Base-by-base conservation (phyloP, 2,329 filamentous ascomycete genomes). In the Salinomyces thailandicus region DNA sequence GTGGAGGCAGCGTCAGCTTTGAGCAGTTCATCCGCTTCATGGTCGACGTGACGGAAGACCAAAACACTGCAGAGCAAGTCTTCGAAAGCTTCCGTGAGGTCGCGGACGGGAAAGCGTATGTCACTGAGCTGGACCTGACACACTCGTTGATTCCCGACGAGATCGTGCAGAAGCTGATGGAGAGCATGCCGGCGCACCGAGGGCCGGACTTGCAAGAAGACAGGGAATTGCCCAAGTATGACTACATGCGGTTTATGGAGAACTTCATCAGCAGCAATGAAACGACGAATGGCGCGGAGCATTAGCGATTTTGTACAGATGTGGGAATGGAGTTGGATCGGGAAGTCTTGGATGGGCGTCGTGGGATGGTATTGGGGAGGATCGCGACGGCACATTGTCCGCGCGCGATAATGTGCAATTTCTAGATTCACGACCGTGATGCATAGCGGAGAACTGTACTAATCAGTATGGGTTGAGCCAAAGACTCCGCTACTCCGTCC, bases 21-120 rank as follows among this genome's bases (percentile, higher is more conserved):
- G 91, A 98, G 66, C 89, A 96, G 62, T 98, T 98, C 57, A 98
- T 98, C 59, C 79, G 85, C 26, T 98, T 98, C 71, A 98, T 98
- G 91, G 91, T 98, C 32, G 85, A 93, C 50, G 91, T 95, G 33
- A 98, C 91, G 9, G 91, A 98, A 63, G 91, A 98, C 57, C 91
- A 98, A 64, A 95, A 98, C 60, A 95, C 87, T 3, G 91, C 91
- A 9, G 91, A 96, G 62, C 91, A 98, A 61, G 91, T 98, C 4
- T 96, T 91, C 68, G 89, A 98, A 64, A 93, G 83, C 46, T 98
- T 98, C 75, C 78, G 80, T 39, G 91, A 98, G 63, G 91, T 98
- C 31, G 91, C 91, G 13, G 91, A 98, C 65, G 91, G 91, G 48
- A 98, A 98, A 70, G 87, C 89, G 8, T 98, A 98, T 60, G 91